A percentile compares a stretch with the other conserved stretches of the same genome.
These are phyloP conservation scores for Pseudogymnoascus pannorum DNA, from an alignment of 2,329 filamentous ascomycete genomes.

Conservation along the genomic window DNA sequence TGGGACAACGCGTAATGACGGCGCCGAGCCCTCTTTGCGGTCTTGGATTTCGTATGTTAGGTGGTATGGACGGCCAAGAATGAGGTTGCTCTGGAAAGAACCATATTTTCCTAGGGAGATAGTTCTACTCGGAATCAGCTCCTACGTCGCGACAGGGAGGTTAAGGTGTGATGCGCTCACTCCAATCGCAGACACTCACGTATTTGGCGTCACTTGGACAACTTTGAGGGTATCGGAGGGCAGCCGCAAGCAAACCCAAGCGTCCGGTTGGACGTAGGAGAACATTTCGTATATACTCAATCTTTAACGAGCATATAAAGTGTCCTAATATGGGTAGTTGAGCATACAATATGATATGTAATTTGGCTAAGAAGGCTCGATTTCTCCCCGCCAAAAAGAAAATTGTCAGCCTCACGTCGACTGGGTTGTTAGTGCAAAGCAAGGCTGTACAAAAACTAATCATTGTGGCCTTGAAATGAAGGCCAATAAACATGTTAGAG, in stretches of 20 bases:
- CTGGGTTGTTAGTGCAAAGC: not conserved
- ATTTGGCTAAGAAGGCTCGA: not conserved
- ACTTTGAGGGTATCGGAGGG: slow-evolving; percentile 52
- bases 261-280: slow-evolving; percentile 45
- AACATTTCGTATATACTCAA: slow-evolving; percentile 21
- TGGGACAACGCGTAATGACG: slow-evolving; percentile 70
- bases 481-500: not conserved
- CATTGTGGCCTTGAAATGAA: not conserved
- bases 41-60: slow-evolving; percentile 87
- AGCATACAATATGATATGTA: not conserved
- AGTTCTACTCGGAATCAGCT: slow-evolving; percentile 47
- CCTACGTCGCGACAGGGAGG: slow-evolving; percentile 15
- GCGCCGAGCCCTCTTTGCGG: slow-evolving; percentile 53
- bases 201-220: slow-evolving; percentile 52
- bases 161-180: slow-evolving; percentile 18
- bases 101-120: slow-evolving; percentile 92
- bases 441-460: not conserved
- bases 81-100: slow-evolving; percentile 77
- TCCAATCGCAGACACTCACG: slow-evolving; percentile 37
- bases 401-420: slow-evolving; percentile 6
- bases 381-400: slow-evolving; percentile 6
- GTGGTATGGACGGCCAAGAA: slow-evolving; percentile 86
- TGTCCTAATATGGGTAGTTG: not conserved
- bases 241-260: slow-evolving; percentile 53
- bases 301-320: not conserved